Conservation (phyloP, 1,284 basidiomycete species). For the Puccinia triticina region DNA sequence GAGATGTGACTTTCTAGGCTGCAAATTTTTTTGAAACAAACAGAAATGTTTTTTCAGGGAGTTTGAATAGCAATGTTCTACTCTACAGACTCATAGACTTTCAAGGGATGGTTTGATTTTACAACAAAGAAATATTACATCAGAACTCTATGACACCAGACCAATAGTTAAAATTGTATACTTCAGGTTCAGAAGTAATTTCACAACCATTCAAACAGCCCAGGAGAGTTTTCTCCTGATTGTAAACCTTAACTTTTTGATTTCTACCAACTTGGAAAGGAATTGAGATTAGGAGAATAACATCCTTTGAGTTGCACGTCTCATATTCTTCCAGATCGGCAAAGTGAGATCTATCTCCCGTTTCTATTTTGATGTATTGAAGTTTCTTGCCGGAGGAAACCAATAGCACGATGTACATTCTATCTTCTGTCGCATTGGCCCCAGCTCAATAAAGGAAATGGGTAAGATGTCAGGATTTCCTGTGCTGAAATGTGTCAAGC, state of each 20-base stretch:
- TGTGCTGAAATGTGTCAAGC: no score
- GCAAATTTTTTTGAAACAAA: no score
- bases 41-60: no score
- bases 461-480: not conserved
- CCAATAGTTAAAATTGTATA: conserved; percentile 51
- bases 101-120: not conserved
- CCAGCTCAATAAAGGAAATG: not conserved
- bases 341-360: conserved; percentile 17
- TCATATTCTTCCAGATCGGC: not conserved
- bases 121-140: not conserved
- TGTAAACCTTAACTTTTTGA: conserved; percentile 20
- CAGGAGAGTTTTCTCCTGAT: not conserved
- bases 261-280: conserved; percentile 22
- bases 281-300: not conserved
- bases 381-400: conserved; percentile 3
- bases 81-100: no score
- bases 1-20: no score
- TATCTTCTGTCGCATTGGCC: conserved; percentile 24
- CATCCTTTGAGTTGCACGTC: conserved; percentile 4
- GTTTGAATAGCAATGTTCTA: no score
- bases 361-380: conserved; percentile 1
- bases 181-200: conserved; percentile 2
- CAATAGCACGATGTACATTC: conserved; percentile 29
- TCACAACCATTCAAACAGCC: conserved; percentile 1
- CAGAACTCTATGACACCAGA: conserved; percentile 35